Evolutionary conservation across 2,329 filamentous ascomycete species (phyloP), one percentile per base, ranked within the genome.

Genomic region (Penicillium carneum): DNA sequence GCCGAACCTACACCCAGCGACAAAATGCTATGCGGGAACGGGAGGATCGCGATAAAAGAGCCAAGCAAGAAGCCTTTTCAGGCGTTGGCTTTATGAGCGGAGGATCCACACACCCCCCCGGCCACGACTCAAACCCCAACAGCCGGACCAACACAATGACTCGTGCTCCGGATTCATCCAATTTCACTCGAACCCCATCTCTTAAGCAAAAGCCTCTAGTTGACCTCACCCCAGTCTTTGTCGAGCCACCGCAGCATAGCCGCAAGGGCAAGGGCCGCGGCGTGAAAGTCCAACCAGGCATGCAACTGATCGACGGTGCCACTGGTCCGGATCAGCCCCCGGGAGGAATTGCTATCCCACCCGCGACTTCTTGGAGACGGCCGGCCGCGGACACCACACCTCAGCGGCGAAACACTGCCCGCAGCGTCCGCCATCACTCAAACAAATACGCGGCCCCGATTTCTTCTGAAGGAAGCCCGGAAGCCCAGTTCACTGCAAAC

Each of bases 221-320:
- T 33, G 90, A 91, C 69, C 82, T 92, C 42, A 88, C 87, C 0
- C 87, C 87, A 0, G 81, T 82, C 50, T 90, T 88, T 70, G 82
- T 84, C 51, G 88, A 90, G 63, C 83, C 88, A 7, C 88, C 88
- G 2, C 74, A 76, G 41, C 74, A 78, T 61, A 63, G 59, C 5
- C 70, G 71, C 31, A 77, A 74, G 51, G 76, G 73, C 8, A 77
- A 74, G 54, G 77, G 74, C 4, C 71, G 74, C 49, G 77, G 75
- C n/a, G 70, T 80, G 9, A 66, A 18, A 82, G 88, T 73, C n/a
- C 75, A 76, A 23, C 70, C 71, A 1, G 77, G 77, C 18, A 67
- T 71, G 60, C 77, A 71, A 1, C 69, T 82, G 0, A 75, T 82
- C 26, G 79, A 81, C 14, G 74, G 70, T 3, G 80, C 79, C 5